Evolutionary conservation across 2,329 filamentous ascomycete species (phyloP).

Genomic region (Fusarium protoensiforme): DNA sequence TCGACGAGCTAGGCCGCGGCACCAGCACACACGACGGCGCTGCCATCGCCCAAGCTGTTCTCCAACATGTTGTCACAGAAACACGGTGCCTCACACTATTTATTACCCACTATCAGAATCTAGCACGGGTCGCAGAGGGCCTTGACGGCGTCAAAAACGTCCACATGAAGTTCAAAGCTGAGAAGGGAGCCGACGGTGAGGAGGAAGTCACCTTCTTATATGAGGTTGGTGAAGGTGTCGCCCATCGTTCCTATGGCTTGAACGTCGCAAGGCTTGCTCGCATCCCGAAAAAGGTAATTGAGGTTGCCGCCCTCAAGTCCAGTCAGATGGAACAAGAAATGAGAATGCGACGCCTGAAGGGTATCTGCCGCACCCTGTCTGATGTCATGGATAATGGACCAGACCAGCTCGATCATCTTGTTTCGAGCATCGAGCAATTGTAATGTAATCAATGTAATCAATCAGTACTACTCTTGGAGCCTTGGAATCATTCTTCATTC

Average conservation of each 20-base stretch:
- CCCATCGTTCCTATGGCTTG: slow-evolving; percentile 92
- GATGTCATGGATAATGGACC: slow-evolving; percentile 52
- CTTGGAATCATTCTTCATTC: background rate
- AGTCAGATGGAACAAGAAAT: slow-evolving; percentile 81
- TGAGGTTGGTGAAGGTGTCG: slow-evolving; percentile 89
- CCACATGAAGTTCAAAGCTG: slow-evolving; percentile 86
- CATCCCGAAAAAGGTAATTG: slow-evolving; percentile 80
- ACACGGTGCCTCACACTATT: slow-evolving; percentile 86
- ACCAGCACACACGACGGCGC: slow-evolving; percentile 97
- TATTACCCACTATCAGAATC: slow-evolving; percentile 96
- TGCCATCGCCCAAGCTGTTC: slow-evolving; percentile 91
- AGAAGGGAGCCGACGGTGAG: slow-evolving; percentile 59
- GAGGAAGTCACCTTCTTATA: slow-evolving; percentile 95
- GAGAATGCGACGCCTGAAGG: slow-evolving; percentile 68
- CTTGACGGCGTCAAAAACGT: slow-evolving; percentile 83
- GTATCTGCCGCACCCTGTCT: slow-evolving; percentile 55
- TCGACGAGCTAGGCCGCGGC: slow-evolving; percentile 94
- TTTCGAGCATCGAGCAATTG: slow-evolving; percentile 69
- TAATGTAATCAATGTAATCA: slow-evolving; percentile 44
- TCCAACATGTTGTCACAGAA: slow-evolving; percentile 83
- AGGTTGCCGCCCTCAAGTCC: slow-evolving; percentile 83
- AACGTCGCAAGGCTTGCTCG: slow-evolving; percentile 91
- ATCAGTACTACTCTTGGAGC: slow-evolving; percentile 1
- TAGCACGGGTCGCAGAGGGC: slow-evolving; percentile 76
- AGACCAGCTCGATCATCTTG: slow-evolving; percentile 63